Base-by-base conservation (phyloP, 2,329 filamentous ascomycete genomes). In the Scedosporium boydii region DNA sequence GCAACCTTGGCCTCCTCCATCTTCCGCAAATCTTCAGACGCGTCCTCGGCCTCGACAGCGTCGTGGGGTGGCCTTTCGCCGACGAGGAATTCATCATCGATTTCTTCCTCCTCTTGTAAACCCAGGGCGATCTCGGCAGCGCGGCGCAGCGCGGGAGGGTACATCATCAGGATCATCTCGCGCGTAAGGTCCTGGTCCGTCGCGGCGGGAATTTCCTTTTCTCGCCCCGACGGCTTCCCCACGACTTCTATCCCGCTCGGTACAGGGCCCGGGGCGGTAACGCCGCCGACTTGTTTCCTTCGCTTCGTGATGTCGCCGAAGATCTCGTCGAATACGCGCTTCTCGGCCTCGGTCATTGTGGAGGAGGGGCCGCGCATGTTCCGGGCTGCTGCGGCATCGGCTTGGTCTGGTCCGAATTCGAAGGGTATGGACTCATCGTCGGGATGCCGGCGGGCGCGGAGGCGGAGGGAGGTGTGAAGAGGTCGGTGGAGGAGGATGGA, bases 311-410 rank as follows among this genome's bases (percentile, higher is more conserved):
- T 77, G 38, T 78, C 75, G 55, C 76, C 72, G 57, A 82, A 80
- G 55, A 87, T 87, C 60, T 85, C 78, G 60, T 79, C 76, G 66
- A 88, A 88, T 60, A 87, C 82, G 59, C 78, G 75, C 29, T 81
- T 77, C 69, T 88, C 85, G 0, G 75, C 69, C 0, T 80, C 80
- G 0, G 85, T 88, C 58, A 87, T 84, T 4, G 84, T 87, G 3
- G 78, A 79, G 56, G 71, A 55, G 63, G 61, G 18, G 44, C 38
- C 61, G 65, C 63, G 34, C 66, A 55, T 63, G 29, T 10, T 16
- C 2, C 59, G 23, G 53, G 59, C 1, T 68, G 64, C 3, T 21
- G 66, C 59, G 14, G 66, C 61, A 46, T 55, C 62, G 59, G 66
- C 67, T 48, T 69, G 68, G 26, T 68, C 67, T 9, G 73, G 66